phyloP scores from a whole-genome alignment of 2,329 filamentous ascomycete genomes.

The Botrytis fabae region DNA sequence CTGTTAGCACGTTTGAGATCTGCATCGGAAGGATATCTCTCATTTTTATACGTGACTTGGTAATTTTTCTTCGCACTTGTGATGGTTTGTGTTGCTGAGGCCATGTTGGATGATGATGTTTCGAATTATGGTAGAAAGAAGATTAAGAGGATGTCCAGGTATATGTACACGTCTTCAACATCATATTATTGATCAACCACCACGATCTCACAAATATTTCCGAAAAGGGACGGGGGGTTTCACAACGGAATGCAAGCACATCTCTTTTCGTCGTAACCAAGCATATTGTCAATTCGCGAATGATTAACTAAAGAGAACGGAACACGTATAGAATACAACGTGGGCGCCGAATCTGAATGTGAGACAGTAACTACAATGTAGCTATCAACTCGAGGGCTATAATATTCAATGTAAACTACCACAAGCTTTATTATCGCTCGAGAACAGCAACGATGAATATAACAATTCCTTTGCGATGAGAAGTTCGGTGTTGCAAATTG shows the following conservation, averaged over 20 bases:
- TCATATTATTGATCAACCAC: background rate
- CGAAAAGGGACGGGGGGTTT: background rate
- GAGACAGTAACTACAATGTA: background rate
- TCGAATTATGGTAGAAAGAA: background rate
- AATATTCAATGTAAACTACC: background rate
- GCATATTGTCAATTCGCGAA: background rate
- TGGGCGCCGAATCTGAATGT: background rate
- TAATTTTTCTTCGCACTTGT: no score
- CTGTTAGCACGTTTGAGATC: background rate
- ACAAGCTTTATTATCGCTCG: background rate
- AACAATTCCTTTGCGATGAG: background rate
- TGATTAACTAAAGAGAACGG: background rate
- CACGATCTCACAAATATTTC: background rate
- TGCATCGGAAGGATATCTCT: conserved; percentile 1
- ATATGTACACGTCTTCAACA: background rate
- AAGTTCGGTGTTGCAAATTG: background rate
- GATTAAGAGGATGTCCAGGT: background rate
- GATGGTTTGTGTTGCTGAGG: background rate
- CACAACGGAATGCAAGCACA: background rate
- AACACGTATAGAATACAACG: no score
- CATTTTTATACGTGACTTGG: background rate
- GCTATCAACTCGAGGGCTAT: background rate
- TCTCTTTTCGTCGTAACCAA: background rate
- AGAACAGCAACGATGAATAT: background rate
- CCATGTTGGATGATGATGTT: background rate